Base-by-base conservation (phyloP, 2,329 filamentous ascomycete genomes). In the Xylaria hypoxylon region DNA sequence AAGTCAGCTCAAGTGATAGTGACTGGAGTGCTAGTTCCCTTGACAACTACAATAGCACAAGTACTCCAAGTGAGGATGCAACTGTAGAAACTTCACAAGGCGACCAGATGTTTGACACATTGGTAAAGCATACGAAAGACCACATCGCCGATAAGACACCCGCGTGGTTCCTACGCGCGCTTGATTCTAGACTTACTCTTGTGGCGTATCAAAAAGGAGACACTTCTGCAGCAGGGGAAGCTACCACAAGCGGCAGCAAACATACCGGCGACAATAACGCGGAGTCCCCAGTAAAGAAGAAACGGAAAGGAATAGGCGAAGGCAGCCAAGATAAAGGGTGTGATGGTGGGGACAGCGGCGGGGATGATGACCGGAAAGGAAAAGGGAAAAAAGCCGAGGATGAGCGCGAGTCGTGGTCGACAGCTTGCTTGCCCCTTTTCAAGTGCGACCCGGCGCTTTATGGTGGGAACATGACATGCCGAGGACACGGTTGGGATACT, bases 351-450 rank as follows among this genome's bases (percentile, higher is more conserved):
- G 31, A 28, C n/a, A 24, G 19, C 6, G 35, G 19, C 11, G 35
- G 15, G 35, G 51, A 56, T 10, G 52, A 56, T 28, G 52, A 44
- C 22, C 35, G 52, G 22, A 56, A 44, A 22, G 33, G 35, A 2
- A 56, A 42, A 24, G 52, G 52, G 19, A 44, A 56, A 40, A 44
- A 56, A 56, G 19, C 35, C 52, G 2, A 56, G 52, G 22, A 56
- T 38, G 17, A 44, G 35, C 33, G 38, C 22, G 2, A 28, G 31
- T 28, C 35, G 8, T 13, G 31, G 13, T 31, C 35, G 19, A 31
- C 42, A 44, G n/a, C 33, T 56, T 10, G 52, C 52, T 15, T 56
- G 52, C 15, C 52, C 52, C 28, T 56, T 56, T 56, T 56, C 52
- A 56, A 56, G 15, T 15, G 3, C 7, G 13, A 56, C 17, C 52